A percentile compares a stretch with the other conserved stretches of the same genome.
These are phyloP conservation scores for Hysterangium stoloniferum DNA, from an alignment of 768 basidiomycete genomes.

Conservation along the genomic window DNA sequence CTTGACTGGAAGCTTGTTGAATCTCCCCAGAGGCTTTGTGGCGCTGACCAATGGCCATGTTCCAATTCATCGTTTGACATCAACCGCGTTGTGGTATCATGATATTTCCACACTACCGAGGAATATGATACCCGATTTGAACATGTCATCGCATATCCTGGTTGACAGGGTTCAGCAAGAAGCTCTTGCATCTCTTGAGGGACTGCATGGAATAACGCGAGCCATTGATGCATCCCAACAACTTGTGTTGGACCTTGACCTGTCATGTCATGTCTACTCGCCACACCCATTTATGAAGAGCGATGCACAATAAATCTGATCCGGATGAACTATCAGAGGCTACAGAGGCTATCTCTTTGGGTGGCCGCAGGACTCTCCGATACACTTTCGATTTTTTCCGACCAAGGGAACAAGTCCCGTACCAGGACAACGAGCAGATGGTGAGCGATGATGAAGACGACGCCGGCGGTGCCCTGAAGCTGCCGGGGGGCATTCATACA, in stretches of 20 bases:
- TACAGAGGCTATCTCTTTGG: conserved; percentile 39
- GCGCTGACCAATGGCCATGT: conserved; percentile 44
- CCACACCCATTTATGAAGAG: conserved; percentile 30
- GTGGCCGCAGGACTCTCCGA: conserved; percentile 42
- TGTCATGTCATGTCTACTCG: conserved; percentile 54
- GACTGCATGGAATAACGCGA: conserved; percentile 2
- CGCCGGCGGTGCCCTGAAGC: conserved; percentile 19
- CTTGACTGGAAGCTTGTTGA: conserved; percentile 44
- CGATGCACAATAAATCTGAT: conserved; percentile 32
- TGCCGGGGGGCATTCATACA: conserved; percentile 49
- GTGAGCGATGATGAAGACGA: conserved; percentile 15
- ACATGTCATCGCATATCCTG: not conserved
- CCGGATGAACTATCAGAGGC: conserved; percentile 38
- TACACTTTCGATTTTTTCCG: conserved; percentile 56
- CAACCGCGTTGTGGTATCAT: conserved; percentile 45
- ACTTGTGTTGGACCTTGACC: conserved; percentile 51
- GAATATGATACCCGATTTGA: not conserved
- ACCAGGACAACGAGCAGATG: conserved; percentile 18
- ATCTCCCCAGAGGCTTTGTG: conserved; percentile 44
- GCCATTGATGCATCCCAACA: conserved; percentile 45
- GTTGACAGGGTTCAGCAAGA: conserved; percentile 3
- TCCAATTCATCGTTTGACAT: conserved; percentile 29
- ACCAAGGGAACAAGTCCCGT: conserved; percentile 31
- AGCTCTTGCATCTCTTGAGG: not conserved
- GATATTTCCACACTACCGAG: conserved; percentile 28